These are phyloP conservation scores for Pycnococcus provasolii DNA, from an alignment of 139 green algal genomes.

Conservation along the genomic window DNA sequence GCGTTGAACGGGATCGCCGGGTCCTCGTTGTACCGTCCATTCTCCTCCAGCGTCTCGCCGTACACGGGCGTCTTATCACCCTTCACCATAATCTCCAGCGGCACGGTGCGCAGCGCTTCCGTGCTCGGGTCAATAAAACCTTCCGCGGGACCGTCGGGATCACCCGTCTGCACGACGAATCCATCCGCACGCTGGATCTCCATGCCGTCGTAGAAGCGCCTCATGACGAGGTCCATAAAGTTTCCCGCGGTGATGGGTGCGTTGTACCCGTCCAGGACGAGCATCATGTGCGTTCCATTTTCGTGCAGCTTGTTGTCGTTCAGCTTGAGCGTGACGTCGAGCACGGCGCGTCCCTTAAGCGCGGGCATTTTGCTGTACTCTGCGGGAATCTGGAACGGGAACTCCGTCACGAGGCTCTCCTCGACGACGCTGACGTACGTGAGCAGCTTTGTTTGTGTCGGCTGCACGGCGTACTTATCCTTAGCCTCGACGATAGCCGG, in stretches of 20 bases:
- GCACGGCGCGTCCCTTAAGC: conserved; percentile 83
- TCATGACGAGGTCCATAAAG: conserved; percentile 86
- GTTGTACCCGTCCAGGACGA: conserved; percentile 93
- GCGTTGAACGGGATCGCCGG: conserved; percentile 95
- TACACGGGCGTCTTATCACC: conserved; percentile 89
- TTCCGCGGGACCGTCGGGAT: conserved; percentile 50
- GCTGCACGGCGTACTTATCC: conserved; percentile 64
- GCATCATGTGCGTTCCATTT: conserved; percentile 36
- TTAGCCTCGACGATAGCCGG: conserved; percentile 49
- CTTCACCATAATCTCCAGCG: conserved; percentile 79
- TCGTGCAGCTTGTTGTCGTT: conserved; percentile 33
- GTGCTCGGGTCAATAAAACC: conserved; percentile 52
- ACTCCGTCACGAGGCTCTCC: conserved; percentile 85
- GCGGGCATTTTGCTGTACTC: conserved; percentile 75
- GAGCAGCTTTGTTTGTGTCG: conserved; percentile 68
- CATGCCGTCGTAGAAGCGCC: conserved; percentile 90
- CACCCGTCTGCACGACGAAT: conserved; percentile 95
- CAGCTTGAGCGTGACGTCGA: conserved; percentile 76
- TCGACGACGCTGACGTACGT: conserved; percentile 69
- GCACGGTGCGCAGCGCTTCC: conserved; percentile 54
- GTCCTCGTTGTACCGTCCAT: conserved; percentile 62
- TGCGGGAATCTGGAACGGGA: conserved; percentile 79
- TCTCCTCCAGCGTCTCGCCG: conserved; percentile 88
- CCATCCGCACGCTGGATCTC: conserved; percentile 87
- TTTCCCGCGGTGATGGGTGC: conserved; percentile 80